These are phyloP conservation scores for Pezicula radicicola DNA, from an alignment of 2,329 filamentous ascomycete species.

Conservation along the genomic window DNA sequence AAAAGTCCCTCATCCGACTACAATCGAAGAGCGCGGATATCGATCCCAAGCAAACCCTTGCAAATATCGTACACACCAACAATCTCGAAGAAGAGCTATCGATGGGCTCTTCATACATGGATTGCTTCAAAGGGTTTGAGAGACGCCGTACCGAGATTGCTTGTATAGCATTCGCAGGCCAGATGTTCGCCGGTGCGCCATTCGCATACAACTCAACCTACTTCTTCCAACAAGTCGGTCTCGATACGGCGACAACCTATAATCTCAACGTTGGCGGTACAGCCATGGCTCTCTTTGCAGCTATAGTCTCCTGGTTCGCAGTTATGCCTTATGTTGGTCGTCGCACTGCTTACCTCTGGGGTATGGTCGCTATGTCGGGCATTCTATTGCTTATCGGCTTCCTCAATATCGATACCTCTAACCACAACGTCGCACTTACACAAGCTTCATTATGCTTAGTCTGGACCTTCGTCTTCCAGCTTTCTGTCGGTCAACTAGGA, in stretches of 20 bases:
- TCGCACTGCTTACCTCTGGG: slow-evolving; percentile 46
- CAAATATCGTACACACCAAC: slow-evolving; percentile 52
- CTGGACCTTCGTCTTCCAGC: slow-evolving; percentile 26
- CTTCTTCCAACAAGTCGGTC: slow-evolving; percentile 52
- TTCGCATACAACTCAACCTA: slow-evolving; percentile 62
- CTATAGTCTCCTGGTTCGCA: slow-evolving; percentile 45
- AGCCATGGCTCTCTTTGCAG: slow-evolving; percentile 45
- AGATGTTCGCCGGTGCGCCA: slow-evolving; percentile 58
- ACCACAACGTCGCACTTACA: slow-evolving; percentile 10
- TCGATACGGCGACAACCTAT: slow-evolving; percentile 40
- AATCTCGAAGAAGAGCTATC: slow-evolving; percentile 43
- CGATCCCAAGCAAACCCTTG: slow-evolving; percentile 25
- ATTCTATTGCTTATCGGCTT: slow-evolving; percentile 44
- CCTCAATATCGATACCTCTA: slow-evolving; percentile 11
- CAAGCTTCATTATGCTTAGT: slow-evolving; percentile 25
- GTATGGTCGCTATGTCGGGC: slow-evolving; percentile 36
- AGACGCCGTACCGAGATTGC: slow-evolving; percentile 48
- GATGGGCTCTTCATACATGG: slow-evolving; percentile 39
- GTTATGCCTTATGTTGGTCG: slow-evolving; percentile 44
- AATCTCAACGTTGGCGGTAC: slow-evolving; percentile 45
- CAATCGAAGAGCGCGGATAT: background rate
- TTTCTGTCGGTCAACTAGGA: slow-evolving; percentile 35
- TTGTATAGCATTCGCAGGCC: slow-evolving; percentile 56
- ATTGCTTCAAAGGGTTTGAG: slow-evolving; percentile 45
- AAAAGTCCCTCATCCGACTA: slow-evolving; percentile 36